Conservation (phyloP, 2,329 filamentous ascomycete genomes). For the Monosporascus sp. region DNA sequence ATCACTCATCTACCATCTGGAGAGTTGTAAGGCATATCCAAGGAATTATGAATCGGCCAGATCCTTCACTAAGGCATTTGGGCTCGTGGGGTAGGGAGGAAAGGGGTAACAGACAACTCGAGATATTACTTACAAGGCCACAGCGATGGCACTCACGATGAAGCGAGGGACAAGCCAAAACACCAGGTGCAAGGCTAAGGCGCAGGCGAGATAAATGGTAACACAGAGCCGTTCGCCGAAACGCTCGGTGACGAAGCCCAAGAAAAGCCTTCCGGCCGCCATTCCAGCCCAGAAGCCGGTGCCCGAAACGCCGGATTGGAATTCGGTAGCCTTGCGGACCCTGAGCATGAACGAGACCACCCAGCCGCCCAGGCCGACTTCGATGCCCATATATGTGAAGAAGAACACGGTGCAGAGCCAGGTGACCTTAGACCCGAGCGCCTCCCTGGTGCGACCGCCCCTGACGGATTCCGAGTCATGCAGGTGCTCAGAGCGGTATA, state of each 20-base stretch:
- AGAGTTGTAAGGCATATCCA: no score
- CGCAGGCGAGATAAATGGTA: constrained; percentile 55
- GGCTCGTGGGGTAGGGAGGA: no score
- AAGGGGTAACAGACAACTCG: no score
- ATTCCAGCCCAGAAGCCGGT: constrained; percentile 84
- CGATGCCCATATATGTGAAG: constrained; percentile 71
- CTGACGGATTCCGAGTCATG: constrained; percentile 21
- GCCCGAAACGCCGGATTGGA: constrained; percentile 67
- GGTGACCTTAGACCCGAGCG: constrained; percentile 48
- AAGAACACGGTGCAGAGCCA: constrained; percentile 73
- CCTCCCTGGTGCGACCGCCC: constrained; percentile 39
- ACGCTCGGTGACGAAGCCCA: constrained; percentile 71
- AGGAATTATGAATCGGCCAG: no score
- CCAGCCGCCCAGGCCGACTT: constrained; percentile 72
- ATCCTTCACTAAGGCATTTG: no score
- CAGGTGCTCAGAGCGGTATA: constrained; percentile 41
- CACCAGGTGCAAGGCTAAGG: constrained; percentile 61
- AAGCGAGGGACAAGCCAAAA: constrained; percentile 81
- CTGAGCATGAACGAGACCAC: constrained; percentile 84
- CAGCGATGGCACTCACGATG: constrained; percentile 65
- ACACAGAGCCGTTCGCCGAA: constrained; percentile 67
- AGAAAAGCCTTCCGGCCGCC: constrained; percentile 63
- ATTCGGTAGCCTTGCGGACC: constrained; percentile 62
- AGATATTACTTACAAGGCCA: constrained; percentile 39
- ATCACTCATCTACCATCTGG: no score